phyloP scores from a whole-genome alignment of 495 filamentous ascomycete genomes.

The Bacidia rubella region DNA sequence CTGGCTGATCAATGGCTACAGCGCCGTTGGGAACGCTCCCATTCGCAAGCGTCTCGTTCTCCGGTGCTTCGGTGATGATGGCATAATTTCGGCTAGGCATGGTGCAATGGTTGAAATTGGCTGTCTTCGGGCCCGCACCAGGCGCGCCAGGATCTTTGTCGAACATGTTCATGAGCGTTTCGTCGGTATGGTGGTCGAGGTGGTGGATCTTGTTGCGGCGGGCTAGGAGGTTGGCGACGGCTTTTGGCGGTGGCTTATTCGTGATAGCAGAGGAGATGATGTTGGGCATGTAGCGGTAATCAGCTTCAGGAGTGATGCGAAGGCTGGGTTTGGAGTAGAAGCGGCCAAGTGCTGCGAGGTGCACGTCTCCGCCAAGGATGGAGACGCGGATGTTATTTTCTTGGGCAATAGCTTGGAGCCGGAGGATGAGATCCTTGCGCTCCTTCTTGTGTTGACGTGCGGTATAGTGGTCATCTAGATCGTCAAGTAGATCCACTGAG shows the following conservation, averaged over 20 bases:
- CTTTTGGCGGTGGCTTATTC: conserved; percentile 81
- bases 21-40: conserved; percentile 3
- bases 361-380: conserved; percentile 72
- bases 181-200: conserved; percentile 69
- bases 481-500: conserved; percentile 77
- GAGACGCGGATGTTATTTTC: conserved; percentile 65
- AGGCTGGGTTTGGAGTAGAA: conserved; percentile 60
- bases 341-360: conserved; percentile 59
- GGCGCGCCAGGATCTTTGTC: conserved; percentile 71
- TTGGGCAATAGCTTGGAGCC: conserved; percentile 59
- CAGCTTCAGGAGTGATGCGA: conserved; percentile 43
- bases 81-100: conserved; percentile 89
- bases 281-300: conserved; percentile 64
- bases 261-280: conserved; percentile 70
- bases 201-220: conserved; percentile 85
- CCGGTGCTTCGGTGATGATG: conserved; percentile 53
- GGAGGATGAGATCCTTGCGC: conserved; percentile 56
- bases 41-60: not conserved
- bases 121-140: conserved; percentile 52
- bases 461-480: conserved; percentile 91
- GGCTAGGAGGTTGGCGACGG: conserved; percentile 80
- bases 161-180: conserved; percentile 78
- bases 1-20: not conserved
- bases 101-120: conserved; percentile 60
- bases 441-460: conserved; percentile 84